phyloP scores from a whole-genome alignment of 2,329 filamentous ascomycete species.

The Ascochyta clinopodiicola region DNA sequence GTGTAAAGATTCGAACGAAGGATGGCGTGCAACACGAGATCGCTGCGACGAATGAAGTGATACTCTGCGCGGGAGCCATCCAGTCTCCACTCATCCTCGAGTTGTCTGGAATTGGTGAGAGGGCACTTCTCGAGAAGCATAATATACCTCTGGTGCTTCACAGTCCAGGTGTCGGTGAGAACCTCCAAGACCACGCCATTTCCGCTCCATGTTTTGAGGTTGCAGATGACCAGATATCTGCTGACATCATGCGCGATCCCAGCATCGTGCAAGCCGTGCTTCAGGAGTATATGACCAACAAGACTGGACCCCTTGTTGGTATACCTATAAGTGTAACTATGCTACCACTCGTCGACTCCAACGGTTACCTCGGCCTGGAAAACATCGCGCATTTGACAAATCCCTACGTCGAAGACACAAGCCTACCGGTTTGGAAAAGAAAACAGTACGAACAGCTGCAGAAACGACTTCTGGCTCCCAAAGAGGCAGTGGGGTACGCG shows the following conservation, averaged over 20 bases:
- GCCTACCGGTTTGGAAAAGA: neutral
- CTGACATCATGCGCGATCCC: conserved; percentile 29
- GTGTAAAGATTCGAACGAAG: conserved; percentile 41
- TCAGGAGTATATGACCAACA: conserved; percentile 30
- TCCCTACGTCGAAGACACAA: neutral
- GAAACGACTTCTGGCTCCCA: neutral
- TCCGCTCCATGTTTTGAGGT: conserved; percentile 5
- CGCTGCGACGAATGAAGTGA: conserved; percentile 23
- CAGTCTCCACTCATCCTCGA: conserved; percentile 11
- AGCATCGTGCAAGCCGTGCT: conserved; percentile 18
- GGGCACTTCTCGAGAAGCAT: neutral
- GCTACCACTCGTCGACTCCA: conserved; percentile 32
- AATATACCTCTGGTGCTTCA: conserved; percentile 6
- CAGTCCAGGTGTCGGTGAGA: conserved; percentile 22
- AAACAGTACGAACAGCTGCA: conserved; percentile 12
- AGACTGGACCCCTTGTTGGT: conserved; percentile 26
- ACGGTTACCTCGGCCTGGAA: conserved; percentile 13
- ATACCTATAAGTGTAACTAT: conserved; percentile 31
- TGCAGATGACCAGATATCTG: conserved; percentile 1
- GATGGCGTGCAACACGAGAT: conserved; percentile 25
- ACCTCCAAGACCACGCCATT: conserved; percentile 32
- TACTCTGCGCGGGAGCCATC: conserved; percentile 17
- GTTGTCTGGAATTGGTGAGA: conserved; percentile 16
- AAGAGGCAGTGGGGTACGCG: conserved; percentile 2
- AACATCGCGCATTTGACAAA: neutral